Conservation (phyloP, 305 asterid species). For the Caryopteris hybrid region DNA sequence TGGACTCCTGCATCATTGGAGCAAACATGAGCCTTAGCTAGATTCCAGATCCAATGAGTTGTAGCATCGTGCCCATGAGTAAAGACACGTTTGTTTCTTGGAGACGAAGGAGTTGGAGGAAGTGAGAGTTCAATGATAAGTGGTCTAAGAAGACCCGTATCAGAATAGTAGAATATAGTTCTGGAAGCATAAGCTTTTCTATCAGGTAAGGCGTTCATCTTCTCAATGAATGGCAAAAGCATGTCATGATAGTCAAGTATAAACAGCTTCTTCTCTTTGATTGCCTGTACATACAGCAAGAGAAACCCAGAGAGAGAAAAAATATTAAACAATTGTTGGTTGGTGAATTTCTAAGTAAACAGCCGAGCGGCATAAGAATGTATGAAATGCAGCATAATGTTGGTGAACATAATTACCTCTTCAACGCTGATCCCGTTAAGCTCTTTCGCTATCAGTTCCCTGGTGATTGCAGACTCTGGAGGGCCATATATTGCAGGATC, state of each 20-base stretch:
- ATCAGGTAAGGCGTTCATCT: constrained; percentile 68
- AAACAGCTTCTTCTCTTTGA: constrained; percentile 56
- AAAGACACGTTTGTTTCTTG: constrained; percentile 46
- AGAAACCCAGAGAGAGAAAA: too few species aligned
- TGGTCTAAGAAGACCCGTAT: constrained; percentile 48
- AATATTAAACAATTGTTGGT: neutral
- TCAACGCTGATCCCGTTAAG: constrained; percentile 55
- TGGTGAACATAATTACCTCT: constrained; percentile 36
- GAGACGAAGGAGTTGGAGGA: constrained; percentile 57
- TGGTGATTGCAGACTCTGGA: constrained; percentile 71
- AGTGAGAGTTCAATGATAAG: constrained; percentile 74
- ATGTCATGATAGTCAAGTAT: constrained; percentile 70
- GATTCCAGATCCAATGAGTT: constrained; percentile 71
- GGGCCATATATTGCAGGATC: constrained; percentile 69
- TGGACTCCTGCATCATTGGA: constrained; percentile 80
- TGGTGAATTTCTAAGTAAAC: neutral
- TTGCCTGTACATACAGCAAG: constrained; percentile 40
- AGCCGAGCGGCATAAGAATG: neutral
- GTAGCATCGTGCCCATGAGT: constrained; percentile 72
- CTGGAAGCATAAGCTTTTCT: constrained; percentile 84
- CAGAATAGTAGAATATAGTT: constrained; percentile 48
- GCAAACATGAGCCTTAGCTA: constrained; percentile 80
- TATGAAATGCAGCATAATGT: neutral
- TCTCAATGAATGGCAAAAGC: constrained; percentile 68
- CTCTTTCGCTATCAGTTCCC: constrained; percentile 52